Percentiles rank a stretch among this genome's conserved stretches.
These are phyloP conservation scores for Tolypocladium sp. DNA, from an alignment of 2,329 filamentous ascomycete genomes.

Conservation along the genomic window DNA sequence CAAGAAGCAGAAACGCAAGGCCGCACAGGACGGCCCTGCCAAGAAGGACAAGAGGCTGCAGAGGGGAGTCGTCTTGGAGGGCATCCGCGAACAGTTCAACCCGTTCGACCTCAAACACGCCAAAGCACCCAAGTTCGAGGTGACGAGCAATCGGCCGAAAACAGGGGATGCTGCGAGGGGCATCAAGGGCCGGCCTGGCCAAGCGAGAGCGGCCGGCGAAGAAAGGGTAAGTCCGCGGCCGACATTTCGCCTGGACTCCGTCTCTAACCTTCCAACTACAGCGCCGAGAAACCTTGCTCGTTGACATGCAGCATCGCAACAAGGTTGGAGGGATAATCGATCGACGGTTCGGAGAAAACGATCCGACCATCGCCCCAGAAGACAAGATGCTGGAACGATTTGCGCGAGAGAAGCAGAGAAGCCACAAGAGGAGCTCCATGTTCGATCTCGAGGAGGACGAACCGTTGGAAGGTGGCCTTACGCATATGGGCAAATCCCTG, in stretches of 20 bases:
- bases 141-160: slow-evolving; percentile 57
- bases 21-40: slow-evolving; percentile 55
- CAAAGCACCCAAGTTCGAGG: slow-evolving; percentile 74
- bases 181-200: slow-evolving; percentile 66
- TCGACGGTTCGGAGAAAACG: slow-evolving; percentile 90
- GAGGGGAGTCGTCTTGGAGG: slow-evolving; percentile 67
- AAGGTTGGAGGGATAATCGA: slow-evolving; percentile 91
- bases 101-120: slow-evolving; percentile 89
- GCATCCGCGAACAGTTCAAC: slow-evolving; percentile 93
- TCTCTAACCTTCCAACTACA: slow-evolving; percentile 18
- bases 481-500: slow-evolving; percentile 73
- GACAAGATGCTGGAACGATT: slow-evolving; percentile 89
- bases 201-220: slow-evolving; percentile 79
- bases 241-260: slow-evolving; percentile 6
- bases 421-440: slow-evolving; percentile 65
- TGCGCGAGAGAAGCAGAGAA: slow-evolving; percentile 73
- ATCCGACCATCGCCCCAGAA: slow-evolving; percentile 87
- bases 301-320: slow-evolving; percentile 80
- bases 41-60: slow-evolving; percentile 66
- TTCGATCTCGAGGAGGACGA: slow-evolving; percentile 80
- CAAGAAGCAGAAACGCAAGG: slow-evolving; percentile 83
- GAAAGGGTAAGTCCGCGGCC: slow-evolving; percentile 51
- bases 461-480: slow-evolving; percentile 53
- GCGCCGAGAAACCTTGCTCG: slow-evolving; percentile 74
- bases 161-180: slow-evolving; percentile 44